Conservation (phyloP, 129 eudicot genomes). For the Dittrichia graveolens region DNA sequence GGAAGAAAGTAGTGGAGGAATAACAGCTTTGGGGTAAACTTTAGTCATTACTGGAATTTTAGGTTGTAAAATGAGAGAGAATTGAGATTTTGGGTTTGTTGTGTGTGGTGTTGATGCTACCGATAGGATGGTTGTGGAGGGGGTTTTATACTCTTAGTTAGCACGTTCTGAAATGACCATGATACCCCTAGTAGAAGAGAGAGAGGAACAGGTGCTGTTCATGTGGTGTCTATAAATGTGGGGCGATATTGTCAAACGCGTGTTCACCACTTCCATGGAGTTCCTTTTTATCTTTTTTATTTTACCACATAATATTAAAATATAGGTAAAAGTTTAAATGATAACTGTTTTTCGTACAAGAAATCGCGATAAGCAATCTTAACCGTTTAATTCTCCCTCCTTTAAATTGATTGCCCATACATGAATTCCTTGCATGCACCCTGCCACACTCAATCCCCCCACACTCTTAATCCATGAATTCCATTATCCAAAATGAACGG, state of each 20-base stretch:
- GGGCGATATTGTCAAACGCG: constrained; percentile 11
- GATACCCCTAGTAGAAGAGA: neutral
- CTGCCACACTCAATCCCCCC: too few relatives aligned
- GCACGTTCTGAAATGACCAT: constrained; percentile 10
- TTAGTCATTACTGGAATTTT: constrained; percentile 34
- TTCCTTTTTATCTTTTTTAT: too few relatives aligned
- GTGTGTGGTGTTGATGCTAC: constrained; percentile 1
- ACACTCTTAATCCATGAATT: too few relatives aligned
- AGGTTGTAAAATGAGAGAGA: neutral
- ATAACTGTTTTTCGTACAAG: too few relatives aligned
- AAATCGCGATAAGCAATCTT: too few relatives aligned
- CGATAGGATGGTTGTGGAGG: neutral
- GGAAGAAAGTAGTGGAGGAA: neutral
- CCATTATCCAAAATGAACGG: too few relatives aligned
- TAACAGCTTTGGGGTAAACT: constrained; percentile 48
- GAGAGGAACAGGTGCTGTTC: neutral
- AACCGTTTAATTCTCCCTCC: too few relatives aligned
- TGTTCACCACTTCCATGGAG: neutral
- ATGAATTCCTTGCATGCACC: too few relatives aligned
- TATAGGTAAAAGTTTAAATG: too few relatives aligned
- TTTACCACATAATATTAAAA: too few relatives aligned
- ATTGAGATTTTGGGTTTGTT: neutral
- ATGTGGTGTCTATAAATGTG: neutral
- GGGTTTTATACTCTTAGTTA: constrained; percentile 13
- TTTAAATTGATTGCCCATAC: too few relatives aligned